Base-by-base conservation (phyloP, 176 grass and related monocot species). In the Carex cristatella region DNA sequence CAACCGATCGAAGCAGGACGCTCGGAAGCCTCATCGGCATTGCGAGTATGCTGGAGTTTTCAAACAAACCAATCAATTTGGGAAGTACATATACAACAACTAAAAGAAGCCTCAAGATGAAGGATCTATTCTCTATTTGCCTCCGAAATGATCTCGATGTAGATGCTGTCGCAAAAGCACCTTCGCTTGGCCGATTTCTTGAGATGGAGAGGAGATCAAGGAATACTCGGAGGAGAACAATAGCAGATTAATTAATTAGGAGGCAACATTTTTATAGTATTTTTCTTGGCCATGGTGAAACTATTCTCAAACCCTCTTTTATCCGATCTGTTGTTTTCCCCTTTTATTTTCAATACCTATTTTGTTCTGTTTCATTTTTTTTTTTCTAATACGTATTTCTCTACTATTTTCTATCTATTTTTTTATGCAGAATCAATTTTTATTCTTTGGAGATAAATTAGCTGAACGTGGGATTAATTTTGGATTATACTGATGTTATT, bases 11-110 rank as follows among this genome's bases (percentile, higher is more conserved):
- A 71, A 85, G 85, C 62, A 83, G 88, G 81, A 93, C 89, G 55
- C 89, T 91, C 4, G 91, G 88, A 59, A 87, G 89, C 57, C 49
- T 91, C 54, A 94, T 89, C 72, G 89, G 92, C 33, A 88, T 94
- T 31, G 89, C 79, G 61, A 89, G 83, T 71, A 68, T 89, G 53
- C 86, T 90, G 83, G 91, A 89, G 27, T 59, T 84, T 1, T 72
- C 83, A 2, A 62, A 30, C 23, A 62, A 46, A 62, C n/a, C 57
- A 40, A 76, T 76, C 23, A 79, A 87, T 37, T 79, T 82, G 30
- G 70, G 64, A 49, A 90, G 35, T 76, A 23, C 23, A 23, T 23
- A 23, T 23, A 42, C 63, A 75, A 91, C 81, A 74, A 35, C 74
- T 59, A 74, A 61, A 78, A 89, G 61, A 82, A 80, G 89, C 84